phyloP scores from a whole-genome alignment of 73 alveolate genomes.

The Paramecium sonneborni region DNA sequence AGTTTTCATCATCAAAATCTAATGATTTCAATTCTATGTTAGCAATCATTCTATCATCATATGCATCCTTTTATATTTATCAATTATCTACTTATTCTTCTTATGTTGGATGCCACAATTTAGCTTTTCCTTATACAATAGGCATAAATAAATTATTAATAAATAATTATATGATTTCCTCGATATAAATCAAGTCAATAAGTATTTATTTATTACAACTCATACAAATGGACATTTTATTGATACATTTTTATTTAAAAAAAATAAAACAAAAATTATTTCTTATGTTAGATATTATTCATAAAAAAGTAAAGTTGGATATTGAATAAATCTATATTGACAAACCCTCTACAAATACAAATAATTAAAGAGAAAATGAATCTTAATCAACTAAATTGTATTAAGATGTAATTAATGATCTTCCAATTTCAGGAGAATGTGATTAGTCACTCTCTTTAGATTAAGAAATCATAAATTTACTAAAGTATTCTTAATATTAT shows the following conservation, averaged over 20 bases:
- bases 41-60: slow-evolving; percentile 69
- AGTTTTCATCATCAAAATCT: slow-evolving; percentile 69
- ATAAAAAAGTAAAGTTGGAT: slow-evolving; percentile 11
- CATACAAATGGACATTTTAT: neutral
- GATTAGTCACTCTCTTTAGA: neutral
- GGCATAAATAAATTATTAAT: slow-evolving; percentile 53
- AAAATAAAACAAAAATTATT: neutral
- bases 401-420: neutral
- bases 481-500: neutral
- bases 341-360: neutral
- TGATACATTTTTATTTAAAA: neutral
- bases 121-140: slow-evolving; percentile 63
- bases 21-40: slow-evolving; percentile 64
- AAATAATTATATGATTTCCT: neutral
- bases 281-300: slow-evolving; percentile 4
- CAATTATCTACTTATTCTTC: slow-evolving; percentile 56
- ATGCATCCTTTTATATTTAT: slow-evolving; percentile 60
- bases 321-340: neutral
- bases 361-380: neutral
- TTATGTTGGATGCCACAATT: slow-evolving; percentile 63
- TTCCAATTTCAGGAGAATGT: neutral
- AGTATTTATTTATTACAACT: neutral
- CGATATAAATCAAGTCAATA: neutral
- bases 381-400: slow-evolving; percentile 3
- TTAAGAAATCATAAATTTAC: neutral